Percentiles rank a stretch among this genome's conserved stretches.
These are phyloP conservation scores for Melaleuca quinquenervia DNA, from an alignment of 345 rosid genomes.

Conservation along the genomic window DNA sequence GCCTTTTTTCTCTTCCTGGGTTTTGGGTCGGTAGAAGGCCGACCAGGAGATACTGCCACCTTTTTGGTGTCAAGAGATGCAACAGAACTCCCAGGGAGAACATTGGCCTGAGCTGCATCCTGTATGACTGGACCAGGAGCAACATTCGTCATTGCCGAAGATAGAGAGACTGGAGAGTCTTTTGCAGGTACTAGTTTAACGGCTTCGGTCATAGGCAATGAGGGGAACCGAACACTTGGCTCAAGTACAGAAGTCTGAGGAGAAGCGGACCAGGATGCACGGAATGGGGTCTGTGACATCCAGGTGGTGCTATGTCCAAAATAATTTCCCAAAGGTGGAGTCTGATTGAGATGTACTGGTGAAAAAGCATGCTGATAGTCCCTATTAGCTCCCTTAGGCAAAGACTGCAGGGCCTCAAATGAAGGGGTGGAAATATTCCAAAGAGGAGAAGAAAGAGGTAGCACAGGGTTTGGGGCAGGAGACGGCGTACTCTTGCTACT, in stretches of 20 bases:
- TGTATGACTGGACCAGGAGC: conserved; percentile 19
- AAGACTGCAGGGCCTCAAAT: conserved; percentile 39
- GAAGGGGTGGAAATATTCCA: conserved; percentile 63
- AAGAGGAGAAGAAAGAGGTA: conserved; percentile 75
- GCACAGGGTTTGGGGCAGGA: conserved; percentile 35
- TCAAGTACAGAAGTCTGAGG: conserved; percentile 57
- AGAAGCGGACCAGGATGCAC: conserved; percentile 57
- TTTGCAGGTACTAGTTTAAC: conserved; percentile 47
- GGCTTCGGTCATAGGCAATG: conserved; percentile 44
- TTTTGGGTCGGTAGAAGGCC: conserved; percentile 42
- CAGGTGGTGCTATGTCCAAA: conserved; percentile 56
- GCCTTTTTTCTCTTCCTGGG: conserved; percentile 75
- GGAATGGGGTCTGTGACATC: conserved; percentile 68
- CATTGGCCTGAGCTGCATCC: conserved; percentile 28
- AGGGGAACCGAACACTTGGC: conserved; percentile 41
- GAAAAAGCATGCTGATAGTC: conserved; percentile 53
- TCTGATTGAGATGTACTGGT: conserved; percentile 60
- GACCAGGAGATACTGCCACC: conserved; percentile 31
- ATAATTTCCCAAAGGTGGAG: conserved; percentile 46
- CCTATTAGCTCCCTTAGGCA: conserved; percentile 51
- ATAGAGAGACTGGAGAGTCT: conserved; percentile 37
- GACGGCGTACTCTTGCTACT: conserved; percentile 45
- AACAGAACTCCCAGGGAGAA: conserved; percentile 29
- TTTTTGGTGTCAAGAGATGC: conserved; percentile 27
- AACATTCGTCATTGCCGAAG: conserved; percentile 38